Conservation (phyloP, 2,329 filamentous ascomycete species). For the Aspergillus ibericus region DNA sequence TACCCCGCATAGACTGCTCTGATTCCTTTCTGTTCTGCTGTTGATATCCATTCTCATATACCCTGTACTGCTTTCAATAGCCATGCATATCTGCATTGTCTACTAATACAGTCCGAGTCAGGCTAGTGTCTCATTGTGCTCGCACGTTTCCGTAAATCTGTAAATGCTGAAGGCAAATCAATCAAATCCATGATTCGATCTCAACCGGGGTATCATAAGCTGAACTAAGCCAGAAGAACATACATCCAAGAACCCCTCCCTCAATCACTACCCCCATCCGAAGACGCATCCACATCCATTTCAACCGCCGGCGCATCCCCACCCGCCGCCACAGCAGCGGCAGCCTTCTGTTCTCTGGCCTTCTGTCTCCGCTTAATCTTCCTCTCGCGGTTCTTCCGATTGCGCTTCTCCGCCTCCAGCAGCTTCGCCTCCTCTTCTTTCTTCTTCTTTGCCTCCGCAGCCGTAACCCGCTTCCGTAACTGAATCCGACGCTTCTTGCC, state of each 20-base stretch:
- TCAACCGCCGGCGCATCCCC: constrained; percentile 18
- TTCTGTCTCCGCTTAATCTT: constrained; percentile 42
- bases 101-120: constrained; percentile 3
- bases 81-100: not conserved
- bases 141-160: not conserved
- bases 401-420: constrained; percentile 40
- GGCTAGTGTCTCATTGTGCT: not conserved
- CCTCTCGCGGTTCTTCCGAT: constrained; percentile 40
- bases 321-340: constrained; percentile 23
- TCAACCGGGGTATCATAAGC: constrained; percentile 12
- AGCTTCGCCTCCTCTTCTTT: constrained; percentile 31
- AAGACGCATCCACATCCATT: constrained; percentile 20
- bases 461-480: constrained; percentile 36
- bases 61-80: constrained; percentile 16
- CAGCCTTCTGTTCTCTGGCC: constrained; percentile 37
- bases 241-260: constrained; percentile 1
- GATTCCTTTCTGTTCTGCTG: constrained; percentile 11
- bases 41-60: constrained; percentile 16
- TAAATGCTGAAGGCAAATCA: not conserved
- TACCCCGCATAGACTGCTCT: constrained; percentile 16
- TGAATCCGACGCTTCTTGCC: constrained; percentile 46
- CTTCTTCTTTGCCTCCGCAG: constrained; percentile 33
- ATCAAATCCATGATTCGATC: constrained; percentile 1
- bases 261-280: constrained; percentile 14
- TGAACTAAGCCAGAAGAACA: not conserved